Base-by-base conservation (phyloP, 2,329 filamentous ascomycete genomes). In the Hypoxylon sp. region DNA sequence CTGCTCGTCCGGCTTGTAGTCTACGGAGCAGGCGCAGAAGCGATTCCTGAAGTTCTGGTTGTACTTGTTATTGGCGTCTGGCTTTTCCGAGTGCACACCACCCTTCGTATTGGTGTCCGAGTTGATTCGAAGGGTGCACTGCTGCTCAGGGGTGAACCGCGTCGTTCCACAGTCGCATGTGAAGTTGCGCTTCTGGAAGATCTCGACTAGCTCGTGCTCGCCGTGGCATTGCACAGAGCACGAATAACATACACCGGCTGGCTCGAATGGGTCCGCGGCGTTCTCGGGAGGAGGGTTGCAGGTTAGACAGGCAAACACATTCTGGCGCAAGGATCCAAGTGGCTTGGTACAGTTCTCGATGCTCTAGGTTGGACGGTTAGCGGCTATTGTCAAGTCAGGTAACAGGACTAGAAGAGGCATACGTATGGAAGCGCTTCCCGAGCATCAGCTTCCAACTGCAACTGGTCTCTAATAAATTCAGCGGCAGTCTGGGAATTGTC, bases 161-260 rank as follows among this genome's bases (percentile, higher is more conserved):
- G 88, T 92, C 0, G 93, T 97, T 21, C 95, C 95, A 70, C 95
- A 99, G 74, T 99, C 95, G 77, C 95, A 99, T 35, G 91, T 91
- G 70, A 99, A 98, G 75, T 97, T 88, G 70, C 96, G 88, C 79
- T 97, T 98, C 72, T 86, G 89, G 78, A 99, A 99, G 17, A 99
- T 89, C 77, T 99, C 95, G 46, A 98, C 95, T 21, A 99, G 86
- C 1, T 84, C 90, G 73, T 99, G 95, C 70, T 98, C 93, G 66
- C 95, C 94, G 70, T 99, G 95, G 73, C 95, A 99, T 67, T 94
- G 90, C 57, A 99, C 92, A 5, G 94, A 97, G 78, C 95, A 99
- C 18, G 93, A 91, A 70, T 99, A 99, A 80, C 95, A 99, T 54
- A 99, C 86, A 21, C 91, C 95, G 2, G 94, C 95, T 5, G 89